Percentiles rank a stretch among this genome's conserved stretches.
Conservation (phyloP, 2,329 filamentous ascomycete genomes). For the Epichloe uncinata region DNA sequence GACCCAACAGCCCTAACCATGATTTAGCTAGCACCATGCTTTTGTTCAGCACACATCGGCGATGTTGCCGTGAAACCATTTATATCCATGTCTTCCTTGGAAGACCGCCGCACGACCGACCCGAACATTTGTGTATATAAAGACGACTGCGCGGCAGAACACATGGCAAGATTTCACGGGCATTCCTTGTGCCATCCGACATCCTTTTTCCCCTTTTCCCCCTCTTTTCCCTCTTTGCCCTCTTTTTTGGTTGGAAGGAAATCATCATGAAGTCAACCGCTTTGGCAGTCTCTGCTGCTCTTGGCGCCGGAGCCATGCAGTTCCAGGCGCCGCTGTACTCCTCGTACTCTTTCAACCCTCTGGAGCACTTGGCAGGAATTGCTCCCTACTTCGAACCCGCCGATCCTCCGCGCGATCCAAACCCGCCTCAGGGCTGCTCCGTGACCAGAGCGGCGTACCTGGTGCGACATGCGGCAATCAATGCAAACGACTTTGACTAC, state of each 20-base stretch:
- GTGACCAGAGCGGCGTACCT: constrained; percentile 40
- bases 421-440: constrained; percentile 35
- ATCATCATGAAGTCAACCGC: neutral
- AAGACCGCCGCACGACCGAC: no score
- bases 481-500: constrained; percentile 46
- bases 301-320: constrained; percentile 1
- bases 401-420: constrained; percentile 22
- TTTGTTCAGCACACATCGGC: no score
- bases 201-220: no score
- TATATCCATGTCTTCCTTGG: no score
- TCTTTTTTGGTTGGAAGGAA: neutral
- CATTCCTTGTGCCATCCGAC: neutral
- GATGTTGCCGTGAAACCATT: no score
- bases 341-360: constrained; percentile 36
- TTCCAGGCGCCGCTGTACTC: constrained; percentile 24
- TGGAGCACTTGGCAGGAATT: constrained; percentile 42
- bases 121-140: neutral
- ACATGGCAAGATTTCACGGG: neutral
- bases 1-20: no score
- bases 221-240: neutral
- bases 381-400: constrained; percentile 44
- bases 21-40: no score
- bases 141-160: neutral
- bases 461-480: constrained; percentile 46
- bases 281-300: neutral